Evolutionary conservation across 1,284 basidiomycete species (phyloP), one percentile per base, ranked within the genome.

Genomic region (Boletellus deceptivus): DNA sequence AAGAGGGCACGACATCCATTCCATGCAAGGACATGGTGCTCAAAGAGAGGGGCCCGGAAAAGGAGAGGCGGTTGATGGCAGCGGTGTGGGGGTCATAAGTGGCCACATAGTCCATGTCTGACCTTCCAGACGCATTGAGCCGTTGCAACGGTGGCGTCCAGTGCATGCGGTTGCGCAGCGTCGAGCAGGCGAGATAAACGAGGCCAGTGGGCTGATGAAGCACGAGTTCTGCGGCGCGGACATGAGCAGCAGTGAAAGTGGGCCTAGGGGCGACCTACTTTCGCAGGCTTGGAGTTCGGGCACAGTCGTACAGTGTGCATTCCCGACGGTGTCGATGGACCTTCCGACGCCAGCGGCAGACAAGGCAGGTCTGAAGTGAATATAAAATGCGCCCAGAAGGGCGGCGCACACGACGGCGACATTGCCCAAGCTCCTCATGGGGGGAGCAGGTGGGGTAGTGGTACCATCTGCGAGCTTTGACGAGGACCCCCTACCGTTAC

Each of bases 141-240:
- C 70, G 70, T 3, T 54, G 53, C 0, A 74, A 43, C 3, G 75
- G 60, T 3, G 88, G 87, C 0, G 73, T 68, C 86, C 88, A 91
- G 42, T 74, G 67, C 2, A 63, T 48, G 14, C 86, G 78, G 27
- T 70, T 74, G 3, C 63, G 61, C 2, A 72, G 78, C 0, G 75
- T 76, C 3, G 86, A 86, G 59, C 89, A 90, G 10, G 85, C 85
- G 9, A 87, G 74, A 61, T 86, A 90, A n/a, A 90, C 54, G 10
- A 80, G 56, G 29, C 84, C 84, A 3, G 75, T 76, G 2, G 77
- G 72, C 43, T 78, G 70, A 53, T 84, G 80, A 9, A 83, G 64
- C 6, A 82, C 72, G 35, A 79, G 64, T 63, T 85, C 83, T 85
- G 57, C 13, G 27, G n/a, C 33, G 29, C 38, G 22, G 36, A 25